Conservation (phyloP, 1,284 basidiomycete species). For the Marasmius fiardii region DNA sequence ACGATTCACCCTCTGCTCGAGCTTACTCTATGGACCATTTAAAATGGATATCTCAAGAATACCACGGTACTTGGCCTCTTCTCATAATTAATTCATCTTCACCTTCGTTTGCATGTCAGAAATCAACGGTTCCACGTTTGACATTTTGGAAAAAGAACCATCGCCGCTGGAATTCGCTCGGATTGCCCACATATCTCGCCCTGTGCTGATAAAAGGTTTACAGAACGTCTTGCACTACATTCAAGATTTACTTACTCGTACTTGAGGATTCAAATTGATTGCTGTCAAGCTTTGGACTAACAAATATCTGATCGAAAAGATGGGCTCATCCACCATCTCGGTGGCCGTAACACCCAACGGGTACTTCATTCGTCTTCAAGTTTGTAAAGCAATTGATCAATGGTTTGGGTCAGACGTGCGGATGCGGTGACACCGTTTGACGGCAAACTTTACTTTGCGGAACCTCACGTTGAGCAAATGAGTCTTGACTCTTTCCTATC, state of each 20-base stretch:
- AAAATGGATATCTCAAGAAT: slow-evolving; percentile 50
- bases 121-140: slow-evolving; percentile 59
- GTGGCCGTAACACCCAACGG: slow-evolving; percentile 85
- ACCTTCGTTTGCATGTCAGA: slow-evolving; percentile 39
- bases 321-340: slow-evolving; percentile 57
- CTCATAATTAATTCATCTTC: slow-evolving; percentile 1
- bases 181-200: slow-evolving; percentile 71
- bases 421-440: slow-evolving; percentile 70
- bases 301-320: slow-evolving; percentile 52
- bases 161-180: slow-evolving; percentile 72
- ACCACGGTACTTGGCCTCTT: slow-evolving; percentile 40
- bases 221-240: background rate
- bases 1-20: background rate
- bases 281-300: slow-evolving; percentile 55
- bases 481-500: slow-evolving; percentile 56
- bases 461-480: slow-evolving; percentile 71
- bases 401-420: slow-evolving; percentile 51
- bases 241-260: slow-evolving; percentile 8
- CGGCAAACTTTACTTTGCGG: slow-evolving; percentile 69
- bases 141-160: slow-evolving; percentile 56
- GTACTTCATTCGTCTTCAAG: slow-evolving; percentile 31
- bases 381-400: too few species aligned
- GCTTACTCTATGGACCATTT: background rate
- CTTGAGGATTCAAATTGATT: slow-evolving; percentile 37
- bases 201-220: slow-evolving; percentile 72